A percentile compares a stretch with the other conserved stretches of the same genome.
Conservation (phyloP, 495 filamentous ascomycete genomes). For the Bacidia gigantensis region DNA sequence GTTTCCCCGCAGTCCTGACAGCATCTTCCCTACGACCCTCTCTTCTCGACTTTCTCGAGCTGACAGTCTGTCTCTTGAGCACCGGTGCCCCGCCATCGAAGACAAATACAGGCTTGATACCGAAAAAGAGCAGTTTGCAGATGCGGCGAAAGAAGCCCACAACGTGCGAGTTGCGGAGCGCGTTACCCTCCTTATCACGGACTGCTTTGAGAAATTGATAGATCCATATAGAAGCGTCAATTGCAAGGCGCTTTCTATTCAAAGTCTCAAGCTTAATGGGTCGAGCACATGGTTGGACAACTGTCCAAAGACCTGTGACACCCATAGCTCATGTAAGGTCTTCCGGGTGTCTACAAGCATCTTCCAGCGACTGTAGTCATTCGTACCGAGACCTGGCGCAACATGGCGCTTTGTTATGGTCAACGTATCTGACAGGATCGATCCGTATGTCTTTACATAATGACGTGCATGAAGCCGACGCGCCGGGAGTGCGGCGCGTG, state of each 20-base stretch:
- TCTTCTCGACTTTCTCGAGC: slow-evolving; percentile 57
- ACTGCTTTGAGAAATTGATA: slow-evolving; percentile 99
- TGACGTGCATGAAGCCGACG: not conserved
- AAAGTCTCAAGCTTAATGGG: slow-evolving; percentile 86
- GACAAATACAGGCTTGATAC: slow-evolving; percentile 94
- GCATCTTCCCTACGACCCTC: slow-evolving; percentile 93
- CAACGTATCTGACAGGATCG: no score
- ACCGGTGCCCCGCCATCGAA: slow-evolving; percentile 92
- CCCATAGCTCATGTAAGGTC: slow-evolving; percentile 61
- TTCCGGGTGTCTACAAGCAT: no score
- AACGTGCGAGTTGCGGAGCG: slow-evolving; percentile 83
- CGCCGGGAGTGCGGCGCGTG: not conserved
- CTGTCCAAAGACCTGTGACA: slow-evolving; percentile 93
- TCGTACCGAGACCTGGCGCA: no score
- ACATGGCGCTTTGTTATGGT: no score
- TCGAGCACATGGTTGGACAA: slow-evolving; percentile 76
- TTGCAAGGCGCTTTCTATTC: slow-evolving; percentile 84
- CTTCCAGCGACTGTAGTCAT: no score
- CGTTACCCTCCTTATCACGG: slow-evolving; percentile 95
- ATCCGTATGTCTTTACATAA: no score
- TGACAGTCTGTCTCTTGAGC: slow-evolving; percentile 83
- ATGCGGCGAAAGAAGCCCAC: slow-evolving; percentile 97
- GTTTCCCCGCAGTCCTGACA: slow-evolving; percentile 69
- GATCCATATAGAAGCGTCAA: slow-evolving; percentile 98
- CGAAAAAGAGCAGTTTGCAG: slow-evolving; percentile 90